phyloP scores from a whole-genome alignment of 768 basidiomycete genomes.

The Nidula microcarpa region DNA sequence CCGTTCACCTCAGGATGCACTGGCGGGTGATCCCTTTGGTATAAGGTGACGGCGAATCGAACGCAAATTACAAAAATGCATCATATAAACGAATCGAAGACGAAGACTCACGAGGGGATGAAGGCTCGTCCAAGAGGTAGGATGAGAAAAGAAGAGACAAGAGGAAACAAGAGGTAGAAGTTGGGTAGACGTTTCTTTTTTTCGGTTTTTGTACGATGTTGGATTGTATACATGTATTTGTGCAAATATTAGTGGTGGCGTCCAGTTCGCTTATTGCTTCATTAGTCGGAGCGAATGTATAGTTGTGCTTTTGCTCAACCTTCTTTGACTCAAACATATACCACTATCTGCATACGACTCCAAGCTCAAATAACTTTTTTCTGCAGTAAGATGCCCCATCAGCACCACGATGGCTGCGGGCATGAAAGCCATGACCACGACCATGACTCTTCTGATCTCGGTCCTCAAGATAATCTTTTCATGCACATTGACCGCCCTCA shows the following conservation, averaged over 20 bases:
- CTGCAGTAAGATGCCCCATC: slow-evolving; percentile 42
- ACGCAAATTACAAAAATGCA: slow-evolving; percentile 87
- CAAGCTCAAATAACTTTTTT: too few species aligned
- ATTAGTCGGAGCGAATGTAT: too few species aligned
- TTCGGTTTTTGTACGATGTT: too few species aligned
- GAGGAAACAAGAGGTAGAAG: background rate
- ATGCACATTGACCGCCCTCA: slow-evolving; percentile 74
- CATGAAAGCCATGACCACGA: slow-evolving; percentile 61
- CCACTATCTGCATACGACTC: too few species aligned
- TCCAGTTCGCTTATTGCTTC: too few species aligned
- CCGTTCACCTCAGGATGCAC: slow-evolving; percentile 61
- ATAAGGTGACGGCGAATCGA: slow-evolving; percentile 59
- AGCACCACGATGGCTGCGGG: slow-evolving; percentile 53
- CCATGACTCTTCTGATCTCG: slow-evolving; percentile 48
- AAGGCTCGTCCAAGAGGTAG: background rate
- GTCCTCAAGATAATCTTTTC: slow-evolving; percentile 72
- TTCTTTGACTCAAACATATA: too few species aligned
- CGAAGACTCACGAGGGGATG: background rate
- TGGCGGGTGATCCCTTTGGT: slow-evolving; percentile 78
- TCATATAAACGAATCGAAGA: slow-evolving; percentile 26
- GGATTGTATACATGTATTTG: too few species aligned
- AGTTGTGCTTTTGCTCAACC: too few species aligned
- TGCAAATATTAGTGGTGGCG: too few species aligned
- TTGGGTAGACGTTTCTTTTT: background rate
- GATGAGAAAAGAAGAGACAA: background rate